Conservation (phyloP, 1,139 yeast genomes). For the Pneumocystis oryctolagi region DNA sequence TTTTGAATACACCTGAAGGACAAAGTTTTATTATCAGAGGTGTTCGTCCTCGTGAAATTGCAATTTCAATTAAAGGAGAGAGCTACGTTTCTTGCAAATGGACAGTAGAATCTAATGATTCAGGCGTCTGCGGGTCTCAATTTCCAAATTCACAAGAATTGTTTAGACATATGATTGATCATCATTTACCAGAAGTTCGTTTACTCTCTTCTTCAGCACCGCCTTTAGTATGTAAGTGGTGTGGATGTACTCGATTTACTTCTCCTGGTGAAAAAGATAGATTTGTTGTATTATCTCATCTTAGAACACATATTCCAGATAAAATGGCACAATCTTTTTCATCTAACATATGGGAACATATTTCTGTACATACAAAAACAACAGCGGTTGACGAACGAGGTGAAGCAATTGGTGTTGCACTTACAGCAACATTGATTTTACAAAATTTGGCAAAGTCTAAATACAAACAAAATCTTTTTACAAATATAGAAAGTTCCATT, state of each 20-base stretch:
- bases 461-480: not conserved
- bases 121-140: conserved; percentile 9
- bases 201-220: conserved; percentile 4
- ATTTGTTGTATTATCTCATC: conserved; percentile 13
- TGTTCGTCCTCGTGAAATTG: conserved; percentile 47
- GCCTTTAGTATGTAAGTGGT: conserved; percentile 14
- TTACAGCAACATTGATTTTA: conserved; percentile 26
- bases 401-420: conserved; percentile 19
- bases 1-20: conserved; percentile 40
- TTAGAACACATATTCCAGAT: conserved; percentile 17
- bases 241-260: conserved; percentile 13
- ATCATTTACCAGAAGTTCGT: conserved; percentile 12
- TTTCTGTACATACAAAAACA: conserved; percentile 5
- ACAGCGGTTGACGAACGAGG: conserved; percentile 18
- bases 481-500: not conserved
- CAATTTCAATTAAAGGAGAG: conserved; percentile 29
- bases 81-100: conserved; percentile 16
- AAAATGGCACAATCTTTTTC: not conserved
- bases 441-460: conserved; percentile 18
- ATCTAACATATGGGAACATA: not conserved
- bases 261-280: conserved; percentile 13
- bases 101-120: conserved; percentile 5
- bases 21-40: conserved; percentile 82
- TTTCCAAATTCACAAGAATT: conserved; percentile 15
- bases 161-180: conserved; percentile 15